These are phyloP conservation scores for Aaosphaeria arxii DNA, from an alignment of 2,329 filamentous ascomycete species.

Conservation along the genomic window DNA sequence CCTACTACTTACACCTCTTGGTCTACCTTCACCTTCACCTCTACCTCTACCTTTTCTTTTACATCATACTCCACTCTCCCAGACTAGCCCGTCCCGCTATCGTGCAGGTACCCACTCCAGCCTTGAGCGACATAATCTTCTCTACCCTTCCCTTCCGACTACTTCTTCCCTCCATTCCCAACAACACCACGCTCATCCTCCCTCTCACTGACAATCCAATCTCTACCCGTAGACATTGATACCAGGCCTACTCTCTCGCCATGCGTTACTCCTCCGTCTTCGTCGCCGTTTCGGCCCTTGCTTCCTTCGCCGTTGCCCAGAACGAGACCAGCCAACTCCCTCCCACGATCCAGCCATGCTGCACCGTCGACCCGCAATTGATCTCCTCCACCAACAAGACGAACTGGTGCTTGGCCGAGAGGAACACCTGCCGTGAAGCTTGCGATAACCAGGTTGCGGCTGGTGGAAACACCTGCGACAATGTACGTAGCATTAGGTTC, in stretches of 20 bases:
- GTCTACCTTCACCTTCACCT: too few species aligned
- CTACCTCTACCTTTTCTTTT: too few species aligned
- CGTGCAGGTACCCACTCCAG: too few species aligned
- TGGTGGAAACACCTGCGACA: slow-evolving; percentile 54
- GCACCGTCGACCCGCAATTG: slow-evolving; percentile 41
- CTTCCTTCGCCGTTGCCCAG: slow-evolving; percentile 46
- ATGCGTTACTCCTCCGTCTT: slow-evolving; percentile 50
- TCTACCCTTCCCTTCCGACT: too few species aligned
- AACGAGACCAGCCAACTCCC: slow-evolving; percentile 33
- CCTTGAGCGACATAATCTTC: too few species aligned
- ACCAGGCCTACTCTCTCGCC: slow-evolving; percentile 27
- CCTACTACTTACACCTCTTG: too few species aligned
- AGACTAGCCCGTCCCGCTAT: too few species aligned
- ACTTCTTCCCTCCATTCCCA: too few species aligned
- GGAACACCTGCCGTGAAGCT: slow-evolving; percentile 58
- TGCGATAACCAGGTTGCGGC: slow-evolving; percentile 49
- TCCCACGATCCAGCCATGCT: slow-evolving; percentile 31
- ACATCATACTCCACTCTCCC: too few species aligned
- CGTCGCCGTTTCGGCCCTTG: slow-evolving; percentile 46
- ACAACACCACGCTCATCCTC: too few species aligned
- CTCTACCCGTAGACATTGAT: slow-evolving; percentile 32
- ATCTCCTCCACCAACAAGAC: slow-evolving; percentile 37
- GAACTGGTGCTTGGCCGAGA: slow-evolving; percentile 58
- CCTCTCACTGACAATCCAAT: too few species aligned
- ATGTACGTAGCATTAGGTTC: slow-evolving; percentile 44